Evolutionary conservation across 805 yeast species (phyloP).

Genomic region (Tetrapisispora fleetii): DNA sequence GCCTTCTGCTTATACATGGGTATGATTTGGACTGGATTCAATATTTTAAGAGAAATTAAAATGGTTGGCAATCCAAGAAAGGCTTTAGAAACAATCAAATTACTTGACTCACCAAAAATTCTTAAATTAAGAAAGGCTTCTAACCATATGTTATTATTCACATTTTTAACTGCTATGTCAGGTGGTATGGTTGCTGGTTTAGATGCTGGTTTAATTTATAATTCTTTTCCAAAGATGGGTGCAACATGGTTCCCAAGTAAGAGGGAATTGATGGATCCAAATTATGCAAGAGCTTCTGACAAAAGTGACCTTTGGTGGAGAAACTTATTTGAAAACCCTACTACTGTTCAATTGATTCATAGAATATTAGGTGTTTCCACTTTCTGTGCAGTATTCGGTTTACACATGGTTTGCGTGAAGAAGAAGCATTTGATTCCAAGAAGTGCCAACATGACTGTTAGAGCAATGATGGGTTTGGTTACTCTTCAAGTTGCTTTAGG

Average conservation of each 20-base stretch:
- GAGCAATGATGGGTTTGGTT: constrained; percentile 72
- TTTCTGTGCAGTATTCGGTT: constrained; percentile 56
- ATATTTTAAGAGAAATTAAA: constrained; percentile 63
- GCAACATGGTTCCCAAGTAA: constrained; percentile 63
- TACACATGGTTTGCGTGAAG: constrained; percentile 58
- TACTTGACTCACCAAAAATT: constrained; percentile 53
- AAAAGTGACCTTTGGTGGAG: constrained; percentile 79
- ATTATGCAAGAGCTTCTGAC: constrained; percentile 58
- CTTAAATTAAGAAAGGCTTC: constrained; percentile 48
- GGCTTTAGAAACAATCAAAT: constrained; percentile 44
- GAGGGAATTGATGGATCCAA: constrained; percentile 69
- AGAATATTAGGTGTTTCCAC: constrained; percentile 77
- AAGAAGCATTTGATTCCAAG: constrained; percentile 49
- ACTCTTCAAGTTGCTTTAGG: constrained; percentile 79
- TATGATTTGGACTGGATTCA: constrained; percentile 84
- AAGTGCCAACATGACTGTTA: constrained; percentile 46
- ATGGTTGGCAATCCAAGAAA: constrained; percentile 55
- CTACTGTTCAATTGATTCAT: constrained; percentile 89
- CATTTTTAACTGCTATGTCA: constrained; percentile 87
- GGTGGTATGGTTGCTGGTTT: constrained; percentile 98
- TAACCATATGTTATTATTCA: constrained; percentile 49
- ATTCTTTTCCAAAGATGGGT: constrained; percentile 96
- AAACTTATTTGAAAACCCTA: constrained; percentile 87
- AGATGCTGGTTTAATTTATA: constrained; percentile 94
- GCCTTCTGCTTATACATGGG: constrained; percentile 83